Percentiles rank a stretch among this genome's conserved stretches.
Conservation (phyloP, 164 flowering plant genomes). For the Umbellularia californica region DNA sequence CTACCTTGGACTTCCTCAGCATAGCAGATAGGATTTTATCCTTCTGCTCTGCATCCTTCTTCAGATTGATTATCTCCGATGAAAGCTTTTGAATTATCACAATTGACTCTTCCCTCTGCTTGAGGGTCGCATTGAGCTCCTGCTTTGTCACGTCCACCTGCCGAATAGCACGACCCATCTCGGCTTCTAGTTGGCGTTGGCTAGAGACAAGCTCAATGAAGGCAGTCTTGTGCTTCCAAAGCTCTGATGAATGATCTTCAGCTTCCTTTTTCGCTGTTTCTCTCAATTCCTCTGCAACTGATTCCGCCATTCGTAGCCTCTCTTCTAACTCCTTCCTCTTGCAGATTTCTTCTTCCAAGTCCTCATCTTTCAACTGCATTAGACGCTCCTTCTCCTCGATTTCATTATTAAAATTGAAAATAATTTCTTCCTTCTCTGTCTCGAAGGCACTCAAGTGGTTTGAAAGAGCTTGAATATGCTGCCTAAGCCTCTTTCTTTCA, state of each 20-base stretch:
- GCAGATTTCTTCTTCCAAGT: slow-evolving; percentile 46
- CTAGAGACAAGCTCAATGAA: slow-evolving; percentile 88
- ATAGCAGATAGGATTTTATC: slow-evolving; percentile 80
- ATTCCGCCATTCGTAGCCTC: slow-evolving; percentile 39
- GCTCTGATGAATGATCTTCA: slow-evolving; percentile 57
- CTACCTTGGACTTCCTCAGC: slow-evolving; percentile 81
- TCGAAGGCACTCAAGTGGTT: slow-evolving; percentile 45
- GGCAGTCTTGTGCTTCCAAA: slow-evolving; percentile 81
- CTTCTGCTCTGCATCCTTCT: slow-evolving; percentile 77
- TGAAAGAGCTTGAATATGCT: slow-evolving; percentile 59
- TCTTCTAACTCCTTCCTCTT: slow-evolving; percentile 55
- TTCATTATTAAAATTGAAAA: slow-evolving; percentile 42
- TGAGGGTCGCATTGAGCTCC: slow-evolving; percentile 50
- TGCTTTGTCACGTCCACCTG: slow-evolving; percentile 64
- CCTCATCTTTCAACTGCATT: slow-evolving; percentile 44
- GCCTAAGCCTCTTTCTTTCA: slow-evolving; percentile 65
- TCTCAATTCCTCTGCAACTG: slow-evolving; percentile 42
- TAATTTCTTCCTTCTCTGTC: slow-evolving; percentile 37
- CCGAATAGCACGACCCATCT: slow-evolving; percentile 65
- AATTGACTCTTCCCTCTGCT: slow-evolving; percentile 65
- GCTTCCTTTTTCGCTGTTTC: slow-evolving; percentile 44
- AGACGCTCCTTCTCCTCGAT: slow-evolving; percentile 46
- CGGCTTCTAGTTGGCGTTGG: slow-evolving; percentile 90
- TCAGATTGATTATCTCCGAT: slow-evolving; percentile 51
- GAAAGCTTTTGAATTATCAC: slow-evolving; percentile 63